Percentiles rank a stretch among this genome's conserved stretches.
Evolutionary conservation across 2,329 filamentous ascomycete genomes (phyloP).

Genomic region (Sarocladium strictum): DNA sequence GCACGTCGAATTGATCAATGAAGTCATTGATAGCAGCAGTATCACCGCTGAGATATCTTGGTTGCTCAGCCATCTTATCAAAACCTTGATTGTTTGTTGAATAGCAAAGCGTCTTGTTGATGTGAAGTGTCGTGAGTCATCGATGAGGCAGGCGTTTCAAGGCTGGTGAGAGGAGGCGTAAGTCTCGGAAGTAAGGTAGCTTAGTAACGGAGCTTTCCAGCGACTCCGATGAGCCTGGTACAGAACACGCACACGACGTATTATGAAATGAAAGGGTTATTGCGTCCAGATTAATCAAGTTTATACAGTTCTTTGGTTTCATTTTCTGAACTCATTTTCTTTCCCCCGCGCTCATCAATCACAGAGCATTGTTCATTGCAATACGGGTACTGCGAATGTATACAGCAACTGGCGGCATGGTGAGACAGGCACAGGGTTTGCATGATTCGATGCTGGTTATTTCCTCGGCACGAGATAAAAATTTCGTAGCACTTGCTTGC

Average conservation of each 20-base stretch:
- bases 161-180: not conserved
- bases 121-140: not conserved
- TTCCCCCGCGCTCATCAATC: too few species aligned
- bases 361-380: too few species aligned
- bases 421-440: too few species aligned
- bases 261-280: not conserved
- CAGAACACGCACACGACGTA: too few species aligned
- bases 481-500: too few species aligned
- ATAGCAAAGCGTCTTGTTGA: not conserved
- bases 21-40: conserved; percentile 72
- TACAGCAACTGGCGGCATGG: too few species aligned
- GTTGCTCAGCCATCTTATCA: conserved; percentile 21
- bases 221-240: conserved; percentile 2
- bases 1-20: conserved; percentile 84
- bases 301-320: too few species aligned
- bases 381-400: too few species aligned
- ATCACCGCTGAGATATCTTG: conserved; percentile 75
- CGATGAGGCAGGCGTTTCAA: not conserved
- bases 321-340: too few species aligned
- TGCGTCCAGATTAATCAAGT: not conserved
- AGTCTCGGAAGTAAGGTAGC: not conserved
- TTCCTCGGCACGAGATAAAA: too few species aligned
- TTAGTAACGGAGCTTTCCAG: conserved; percentile 3
- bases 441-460: too few species aligned
- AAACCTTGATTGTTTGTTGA: not conserved